A percentile compares a stretch with the other conserved stretches of the same genome.
phyloP scores from a whole-genome alignment of 106 monocot species.

The Amphibolis antarctica region DNA sequence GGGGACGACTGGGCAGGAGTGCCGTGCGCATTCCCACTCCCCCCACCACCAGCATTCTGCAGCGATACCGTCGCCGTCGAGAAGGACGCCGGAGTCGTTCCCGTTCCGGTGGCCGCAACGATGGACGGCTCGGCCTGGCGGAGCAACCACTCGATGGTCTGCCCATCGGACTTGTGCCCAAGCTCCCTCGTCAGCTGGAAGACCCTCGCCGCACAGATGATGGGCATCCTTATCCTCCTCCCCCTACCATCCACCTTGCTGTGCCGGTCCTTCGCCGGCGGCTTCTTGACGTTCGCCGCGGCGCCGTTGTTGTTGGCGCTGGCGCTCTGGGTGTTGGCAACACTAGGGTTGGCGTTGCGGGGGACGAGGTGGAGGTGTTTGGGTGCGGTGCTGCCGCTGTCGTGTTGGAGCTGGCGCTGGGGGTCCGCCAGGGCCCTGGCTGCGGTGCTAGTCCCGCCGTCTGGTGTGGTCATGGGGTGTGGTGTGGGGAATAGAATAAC shows the following conservation, averaged over 20 bases:
- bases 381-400: neutral
- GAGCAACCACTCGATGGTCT: conserved; percentile 31
- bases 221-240: conserved; percentile 27
- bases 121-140: conserved; percentile 44
- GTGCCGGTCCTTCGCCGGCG: conserved; percentile 37
- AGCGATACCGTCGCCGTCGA: conserved; percentile 18
- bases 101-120: conserved; percentile 40
- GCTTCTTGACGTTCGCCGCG: conserved; percentile 15
- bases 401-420: neutral
- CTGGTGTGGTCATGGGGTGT: conserved; percentile 14
- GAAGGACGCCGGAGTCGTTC: conserved; percentile 37
- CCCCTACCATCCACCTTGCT: conserved; percentile 40
- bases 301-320: neutral
- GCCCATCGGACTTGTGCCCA: conserved; percentile 20
- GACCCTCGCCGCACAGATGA: conserved; percentile 16
- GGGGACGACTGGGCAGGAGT: neutral
- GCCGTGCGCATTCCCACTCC: neutral
- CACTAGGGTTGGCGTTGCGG: neutral
- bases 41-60: too few relatives aligned
- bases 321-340: neutral
- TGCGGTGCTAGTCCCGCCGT: conserved; percentile 16
- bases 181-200: too few relatives aligned
- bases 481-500: conserved; percentile 3
- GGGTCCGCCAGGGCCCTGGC: conserved; percentile 17
- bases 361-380: neutral